Percentiles rank a stretch among this genome's conserved stretches.
Evolutionary conservation across 2,329 filamentous ascomycete genomes (phyloP).

Genomic region (Microcyclospora pomicola): DNA sequence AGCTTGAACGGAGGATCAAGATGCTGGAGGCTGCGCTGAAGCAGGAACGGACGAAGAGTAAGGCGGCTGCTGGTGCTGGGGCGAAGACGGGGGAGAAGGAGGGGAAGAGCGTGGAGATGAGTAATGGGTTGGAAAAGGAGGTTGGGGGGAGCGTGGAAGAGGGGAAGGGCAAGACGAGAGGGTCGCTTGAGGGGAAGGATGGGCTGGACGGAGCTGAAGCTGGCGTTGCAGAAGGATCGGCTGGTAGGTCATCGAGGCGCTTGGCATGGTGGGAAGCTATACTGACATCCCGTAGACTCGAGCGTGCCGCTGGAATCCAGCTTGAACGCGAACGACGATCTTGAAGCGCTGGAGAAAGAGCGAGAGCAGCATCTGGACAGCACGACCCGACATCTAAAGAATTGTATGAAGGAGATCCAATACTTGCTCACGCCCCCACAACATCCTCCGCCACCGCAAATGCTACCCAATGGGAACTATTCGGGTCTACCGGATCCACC

Average conservation of each 20-base stretch:
- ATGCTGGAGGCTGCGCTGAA: slow-evolving; percentile 82
- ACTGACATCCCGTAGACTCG: too few species aligned
- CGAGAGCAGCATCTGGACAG: slow-evolving; percentile 48
- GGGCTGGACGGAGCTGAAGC: slow-evolving; percentile 9
- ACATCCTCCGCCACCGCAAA: slow-evolving; percentile 43
- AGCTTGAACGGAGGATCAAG: slow-evolving; percentile 75
- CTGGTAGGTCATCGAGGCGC: too few species aligned
- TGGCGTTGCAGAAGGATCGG: neutral
- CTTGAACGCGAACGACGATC: slow-evolving; percentile 34
- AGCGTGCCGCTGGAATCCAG: slow-evolving; percentile 25
- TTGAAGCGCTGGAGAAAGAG: slow-evolving; percentile 34
- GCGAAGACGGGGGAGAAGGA: slow-evolving; percentile 3
- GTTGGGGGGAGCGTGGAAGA: slow-evolving; percentile 15
- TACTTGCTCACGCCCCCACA: slow-evolving; percentile 54
- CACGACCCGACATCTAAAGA: slow-evolving; percentile 48
- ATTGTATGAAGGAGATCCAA: slow-evolving; percentile 54
- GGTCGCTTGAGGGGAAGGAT: slow-evolving; percentile 2
- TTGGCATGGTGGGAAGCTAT: too few species aligned
- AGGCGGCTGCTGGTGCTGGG: slow-evolving; percentile 10
- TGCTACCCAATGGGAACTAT: slow-evolving; percentile 22
- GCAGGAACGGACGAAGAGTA: slow-evolving; percentile 59
- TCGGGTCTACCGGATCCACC: slow-evolving; percentile 35
- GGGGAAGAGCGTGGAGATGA: slow-evolving; percentile 1
- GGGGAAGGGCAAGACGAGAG: slow-evolving; percentile 21
- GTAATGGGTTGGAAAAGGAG: neutral